Evolutionary conservation across 2,329 filamentous ascomycete species (phyloP), one percentile per base, ranked within the genome.

Genomic region (Corniculantispora saksenae): DNA sequence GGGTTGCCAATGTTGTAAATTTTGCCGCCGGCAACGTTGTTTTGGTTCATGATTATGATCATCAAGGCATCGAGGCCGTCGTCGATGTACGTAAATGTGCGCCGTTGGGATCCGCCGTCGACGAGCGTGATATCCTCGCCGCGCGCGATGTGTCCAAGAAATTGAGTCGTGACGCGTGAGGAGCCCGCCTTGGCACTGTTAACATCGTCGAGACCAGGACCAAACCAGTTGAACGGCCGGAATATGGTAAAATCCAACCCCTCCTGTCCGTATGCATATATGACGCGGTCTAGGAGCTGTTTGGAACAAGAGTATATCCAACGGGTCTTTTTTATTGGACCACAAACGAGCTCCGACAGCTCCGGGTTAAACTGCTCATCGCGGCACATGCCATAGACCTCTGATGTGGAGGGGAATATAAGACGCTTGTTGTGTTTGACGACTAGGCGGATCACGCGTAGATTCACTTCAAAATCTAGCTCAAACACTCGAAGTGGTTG

Each of bases 1-100:
- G 48, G 48, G 25, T 53, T 53, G n/a, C 48, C 48, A 53, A 53
- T 53, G 48, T 53, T 53, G 48, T 53, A 53, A 15, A 53, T 53
- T 53, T 53, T 53, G 21, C 48, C 48, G 13, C 15, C 23, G 48
- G 48, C 48, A 25, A 53, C 23, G 48, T 29, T 29, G 25, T 53
- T 23, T 8, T 23, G 3, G 19, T 53, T 53, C 7, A 25, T 13
- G 25, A 53, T 53, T 13, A 53, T 53, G 3, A 8, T 15, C n/a
- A 53, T 4, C n/a, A 53, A 15, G 4, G 48, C 48, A 23, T 53
- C 48, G 23, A 53, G 21, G 5, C 19, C 48, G 23, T 53, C 48
- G 3, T 53, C 48, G 48, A 53, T 53, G 23, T 53, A 29, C 48
- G 25, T 23, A 15, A 53, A 53, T 3, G 48, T 53, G 4, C 48